These are phyloP conservation scores for Ogataea pignaliae DNA, from an alignment of 805 yeast genomes.

Conservation along the genomic window DNA sequence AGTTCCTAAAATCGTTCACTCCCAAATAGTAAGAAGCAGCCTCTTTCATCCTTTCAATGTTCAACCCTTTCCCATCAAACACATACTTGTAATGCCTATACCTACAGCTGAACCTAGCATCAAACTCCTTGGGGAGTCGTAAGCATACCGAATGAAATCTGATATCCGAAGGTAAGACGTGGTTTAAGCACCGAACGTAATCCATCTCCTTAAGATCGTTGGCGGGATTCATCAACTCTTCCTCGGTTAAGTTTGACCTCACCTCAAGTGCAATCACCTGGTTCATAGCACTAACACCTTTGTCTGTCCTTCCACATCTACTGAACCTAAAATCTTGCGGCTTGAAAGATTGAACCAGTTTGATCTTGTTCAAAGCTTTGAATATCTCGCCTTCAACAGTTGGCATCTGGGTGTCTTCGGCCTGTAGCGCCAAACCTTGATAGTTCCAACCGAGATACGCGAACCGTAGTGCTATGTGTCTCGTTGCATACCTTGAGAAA, in stretches of 20 bases:
- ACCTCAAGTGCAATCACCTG: slow-evolving; percentile 83
- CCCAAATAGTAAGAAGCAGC: slow-evolving; percentile 68
- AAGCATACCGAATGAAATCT: slow-evolving; percentile 77
- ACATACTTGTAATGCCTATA: slow-evolving; percentile 82
- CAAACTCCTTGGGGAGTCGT: slow-evolving; percentile 77
- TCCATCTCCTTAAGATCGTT: slow-evolving; percentile 70
- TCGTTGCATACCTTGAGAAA: slow-evolving; percentile 53
- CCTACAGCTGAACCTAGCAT: slow-evolving; percentile 90
- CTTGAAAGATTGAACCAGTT: slow-evolving; percentile 55
- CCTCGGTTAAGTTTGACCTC: slow-evolving; percentile 60
- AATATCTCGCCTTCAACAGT: slow-evolving; percentile 81
- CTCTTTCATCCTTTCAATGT: slow-evolving; percentile 59
- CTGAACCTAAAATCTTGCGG: slow-evolving; percentile 69
- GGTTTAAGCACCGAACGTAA: slow-evolving; percentile 71
- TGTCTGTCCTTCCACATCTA: slow-evolving; percentile 92
- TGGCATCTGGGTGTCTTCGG: slow-evolving; percentile 69
- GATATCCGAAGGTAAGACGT: slow-evolving; percentile 75
- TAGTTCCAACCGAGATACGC: slow-evolving; percentile 94
- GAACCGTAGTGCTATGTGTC: slow-evolving; percentile 77
- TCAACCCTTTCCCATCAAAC: slow-evolving; percentile 54
- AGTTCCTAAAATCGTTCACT: slow-evolving; percentile 86
- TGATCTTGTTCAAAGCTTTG: slow-evolving; percentile 64
- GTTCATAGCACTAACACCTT: slow-evolving; percentile 95
- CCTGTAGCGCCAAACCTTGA: slow-evolving; percentile 83
- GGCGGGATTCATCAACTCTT: slow-evolving; percentile 53